A percentile compares a stretch with the other conserved stretches of the same genome.
Evolutionary conservation across 768 basidiomycete genomes (phyloP).

Genomic region (Rhodosporidiobolus odoratus): DNA sequence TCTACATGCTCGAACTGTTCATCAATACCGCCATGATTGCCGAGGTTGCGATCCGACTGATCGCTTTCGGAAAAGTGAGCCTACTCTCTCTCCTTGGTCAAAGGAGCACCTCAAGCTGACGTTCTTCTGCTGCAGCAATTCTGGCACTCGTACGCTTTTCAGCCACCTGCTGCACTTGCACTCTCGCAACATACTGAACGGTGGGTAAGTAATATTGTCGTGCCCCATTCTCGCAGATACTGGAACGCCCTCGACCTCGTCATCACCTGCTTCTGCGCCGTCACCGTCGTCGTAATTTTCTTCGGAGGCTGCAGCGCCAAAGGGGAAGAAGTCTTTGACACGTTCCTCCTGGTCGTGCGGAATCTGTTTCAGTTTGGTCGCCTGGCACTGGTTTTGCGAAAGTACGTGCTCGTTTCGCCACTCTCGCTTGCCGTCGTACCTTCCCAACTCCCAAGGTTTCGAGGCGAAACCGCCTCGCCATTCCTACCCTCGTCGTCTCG

Average conservation of each 20-base stretch:
- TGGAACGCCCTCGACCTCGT: slow-evolving; percentile 42
- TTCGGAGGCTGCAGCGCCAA: slow-evolving; percentile 85
- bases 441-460: neutral
- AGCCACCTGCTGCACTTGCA: neutral
- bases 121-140: slow-evolving; percentile 63
- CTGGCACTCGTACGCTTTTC: slow-evolving; percentile 65
- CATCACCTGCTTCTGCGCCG: slow-evolving; percentile 78
- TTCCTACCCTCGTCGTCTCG: neutral
- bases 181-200: neutral
- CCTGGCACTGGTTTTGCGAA: slow-evolving; percentile 85
- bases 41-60: slow-evolving; percentile 83
- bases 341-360: slow-evolving; percentile 79
- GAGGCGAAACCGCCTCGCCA: neutral
- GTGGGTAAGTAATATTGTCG: neutral
- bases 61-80: slow-evolving; percentile 87
- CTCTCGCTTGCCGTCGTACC: neutral
- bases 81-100: neutral
- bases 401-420: slow-evolving; percentile 61
- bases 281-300: slow-evolving; percentile 81
- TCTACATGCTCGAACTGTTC: slow-evolving; percentile 83
- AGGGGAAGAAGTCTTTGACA: slow-evolving; percentile 91
- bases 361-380: slow-evolving; percentile 61
- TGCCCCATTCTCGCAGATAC: neutral
- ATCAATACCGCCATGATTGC: slow-evolving; percentile 84
- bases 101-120: neutral